Percentiles rank a stretch among this genome's conserved stretches.
Evolutionary conservation across 2,329 filamentous ascomycete genomes (phyloP).

Genomic region (Chalaropsis ovoidea): DNA sequence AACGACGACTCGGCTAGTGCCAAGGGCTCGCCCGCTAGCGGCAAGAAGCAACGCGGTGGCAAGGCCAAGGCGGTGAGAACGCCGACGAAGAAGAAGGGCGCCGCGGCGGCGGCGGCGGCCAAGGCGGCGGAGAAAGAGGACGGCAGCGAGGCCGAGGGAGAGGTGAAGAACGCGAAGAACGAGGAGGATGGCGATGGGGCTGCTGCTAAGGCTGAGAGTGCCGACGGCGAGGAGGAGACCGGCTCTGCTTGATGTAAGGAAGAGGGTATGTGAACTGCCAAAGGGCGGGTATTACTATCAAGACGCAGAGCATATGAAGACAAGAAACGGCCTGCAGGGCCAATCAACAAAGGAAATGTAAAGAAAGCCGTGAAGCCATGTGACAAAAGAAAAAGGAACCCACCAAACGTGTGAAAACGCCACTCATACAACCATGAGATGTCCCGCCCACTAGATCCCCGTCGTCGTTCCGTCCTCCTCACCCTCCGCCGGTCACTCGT

Average conservation of each 20-base stretch:
- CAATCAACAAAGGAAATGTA: constrained; percentile 17
- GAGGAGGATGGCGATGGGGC: background rate
- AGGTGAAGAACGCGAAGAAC: background rate
- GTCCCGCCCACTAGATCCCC: background rate
- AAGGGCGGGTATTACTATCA: background rate
- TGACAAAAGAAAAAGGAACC: constrained; percentile 11
- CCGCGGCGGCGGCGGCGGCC: background rate
- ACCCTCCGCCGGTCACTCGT: background rate
- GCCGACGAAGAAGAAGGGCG: background rate
- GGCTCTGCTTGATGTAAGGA: background rate
- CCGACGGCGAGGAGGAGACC: background rate
- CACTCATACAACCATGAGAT: constrained; percentile 2
- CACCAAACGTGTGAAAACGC: background rate
- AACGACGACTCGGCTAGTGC: background rate
- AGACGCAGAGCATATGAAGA: background rate
- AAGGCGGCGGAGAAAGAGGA: background rate
- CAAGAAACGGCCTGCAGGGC: background rate
- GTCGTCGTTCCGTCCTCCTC: too few relatives aligned
- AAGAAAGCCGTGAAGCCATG: background rate
- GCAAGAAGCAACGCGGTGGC: background rate
- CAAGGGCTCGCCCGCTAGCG: background rate
- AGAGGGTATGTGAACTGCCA: background rate
- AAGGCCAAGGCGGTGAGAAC: background rate
- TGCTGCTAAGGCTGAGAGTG: background rate
- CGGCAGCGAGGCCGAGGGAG: background rate